Conservation (phyloP, 139 green algal species). For the Raphidocelis subcapitata region DNA sequence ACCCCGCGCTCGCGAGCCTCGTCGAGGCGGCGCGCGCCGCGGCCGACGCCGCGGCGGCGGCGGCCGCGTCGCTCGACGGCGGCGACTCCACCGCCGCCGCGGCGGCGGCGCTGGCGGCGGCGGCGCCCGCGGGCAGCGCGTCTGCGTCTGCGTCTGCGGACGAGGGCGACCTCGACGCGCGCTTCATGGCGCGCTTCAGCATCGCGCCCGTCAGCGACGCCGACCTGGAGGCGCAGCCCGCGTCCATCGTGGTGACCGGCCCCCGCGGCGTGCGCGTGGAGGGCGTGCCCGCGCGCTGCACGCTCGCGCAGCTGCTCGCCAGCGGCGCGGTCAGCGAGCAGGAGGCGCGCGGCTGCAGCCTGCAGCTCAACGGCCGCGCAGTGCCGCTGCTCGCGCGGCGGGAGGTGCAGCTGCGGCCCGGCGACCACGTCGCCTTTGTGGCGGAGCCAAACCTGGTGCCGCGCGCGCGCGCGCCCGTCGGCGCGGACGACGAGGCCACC, state of each 20-base stretch:
- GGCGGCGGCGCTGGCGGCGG: conserved; percentile 1
- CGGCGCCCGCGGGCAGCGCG: background rate
- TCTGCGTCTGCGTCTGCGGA: conserved; percentile 7
- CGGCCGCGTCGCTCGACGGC: background rate
- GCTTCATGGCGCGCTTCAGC: conserved; percentile 16
- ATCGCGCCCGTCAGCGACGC: conserved; percentile 25
- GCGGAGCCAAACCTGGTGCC: conserved; percentile 15
- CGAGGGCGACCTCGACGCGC: too few species aligned
- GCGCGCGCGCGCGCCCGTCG: background rate
- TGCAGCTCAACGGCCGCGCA: conserved; percentile 18
- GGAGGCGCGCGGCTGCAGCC: conserved; percentile 5
- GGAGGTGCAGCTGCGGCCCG: conserved; percentile 5
- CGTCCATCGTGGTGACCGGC: conserved; percentile 11
- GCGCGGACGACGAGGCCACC: background rate
- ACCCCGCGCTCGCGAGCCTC: conserved; percentile 19
- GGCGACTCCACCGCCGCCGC: background rate
- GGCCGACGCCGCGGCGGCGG: background rate
- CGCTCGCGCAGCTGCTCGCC: conserved; percentile 13
- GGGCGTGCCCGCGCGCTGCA: conserved; percentile 18
- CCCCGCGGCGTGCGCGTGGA: conserved; percentile 15
- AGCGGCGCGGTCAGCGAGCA: conserved; percentile 7
- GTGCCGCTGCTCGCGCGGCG: conserved; percentile 1
- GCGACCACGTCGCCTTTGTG: conserved; percentile 21
- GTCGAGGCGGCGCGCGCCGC: background rate
- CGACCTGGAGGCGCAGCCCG: conserved; percentile 11